A percentile compares a stretch with the other conserved stretches of the same genome.
phyloP scores from a whole-genome alignment of 345 rosid genomes.

The Eucalyptus pauciflora region DNA sequence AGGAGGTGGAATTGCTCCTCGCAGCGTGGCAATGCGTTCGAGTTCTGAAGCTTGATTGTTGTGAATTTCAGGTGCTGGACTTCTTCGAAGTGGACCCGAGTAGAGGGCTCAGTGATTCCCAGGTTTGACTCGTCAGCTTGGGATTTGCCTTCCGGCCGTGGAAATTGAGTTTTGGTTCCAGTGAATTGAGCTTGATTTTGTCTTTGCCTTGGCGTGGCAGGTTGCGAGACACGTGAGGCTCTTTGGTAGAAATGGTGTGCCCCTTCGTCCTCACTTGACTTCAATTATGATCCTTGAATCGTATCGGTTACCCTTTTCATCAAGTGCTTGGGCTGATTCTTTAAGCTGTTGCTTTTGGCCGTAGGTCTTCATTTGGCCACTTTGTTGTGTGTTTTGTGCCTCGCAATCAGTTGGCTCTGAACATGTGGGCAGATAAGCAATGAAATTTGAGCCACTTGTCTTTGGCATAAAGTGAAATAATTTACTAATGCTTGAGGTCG shows the following conservation, averaged over 20 bases:
- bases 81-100: conserved; percentile 70
- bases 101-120: conserved; percentile 79
- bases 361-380: background rate
- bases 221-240: background rate
- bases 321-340: background rate
- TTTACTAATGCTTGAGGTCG: background rate
- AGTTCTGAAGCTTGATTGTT: background rate
- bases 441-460: background rate
- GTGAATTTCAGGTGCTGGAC: conserved; percentile 60
- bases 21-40: background rate
- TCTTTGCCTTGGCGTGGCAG: background rate
- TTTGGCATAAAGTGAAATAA: background rate
- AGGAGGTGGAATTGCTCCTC: background rate
- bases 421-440: background rate
- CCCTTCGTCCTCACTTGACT: background rate
- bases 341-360: background rate
- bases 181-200: background rate
- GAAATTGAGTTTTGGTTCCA: background rate
- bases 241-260: background rate
- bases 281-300: background rate
- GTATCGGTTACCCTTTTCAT: background rate
- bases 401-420: background rate
- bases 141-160: background rate
- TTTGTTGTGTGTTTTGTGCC: background rate
- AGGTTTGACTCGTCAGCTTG: conserved; percentile 28